Conservation (phyloP, 169 alveolate species). For the Plasmodium knowlesi region DNA sequence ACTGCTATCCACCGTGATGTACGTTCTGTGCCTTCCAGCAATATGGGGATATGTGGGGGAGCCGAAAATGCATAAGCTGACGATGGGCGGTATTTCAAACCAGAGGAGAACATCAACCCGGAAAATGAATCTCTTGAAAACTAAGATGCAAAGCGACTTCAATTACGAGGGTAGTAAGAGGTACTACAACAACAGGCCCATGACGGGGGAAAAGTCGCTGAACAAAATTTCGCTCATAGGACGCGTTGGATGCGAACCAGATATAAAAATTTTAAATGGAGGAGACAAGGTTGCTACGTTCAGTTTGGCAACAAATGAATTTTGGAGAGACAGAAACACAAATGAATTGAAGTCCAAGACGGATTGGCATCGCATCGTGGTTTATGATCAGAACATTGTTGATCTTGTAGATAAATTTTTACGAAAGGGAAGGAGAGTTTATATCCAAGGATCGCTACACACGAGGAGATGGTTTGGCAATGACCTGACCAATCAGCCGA, state of each 20-base stretch:
- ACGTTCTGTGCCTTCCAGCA: neutral
- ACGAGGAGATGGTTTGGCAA: constrained; percentile 74
- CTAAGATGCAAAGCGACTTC: constrained; percentile 25
- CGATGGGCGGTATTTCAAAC: neutral
- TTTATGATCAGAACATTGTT: constrained; percentile 70
- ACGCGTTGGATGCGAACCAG: constrained; percentile 78
- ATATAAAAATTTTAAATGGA: constrained; percentile 67
- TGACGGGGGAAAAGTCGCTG: constrained; percentile 51
- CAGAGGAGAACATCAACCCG: neutral
- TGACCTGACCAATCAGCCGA: constrained; percentile 64
- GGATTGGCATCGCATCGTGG: constrained; percentile 77
- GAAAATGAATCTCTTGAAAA: constrained; percentile 3
- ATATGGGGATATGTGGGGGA: constrained; percentile 36
- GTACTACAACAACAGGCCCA: constrained; percentile 17
- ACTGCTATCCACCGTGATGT: neutral
- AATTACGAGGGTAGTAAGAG: constrained; percentile 23
- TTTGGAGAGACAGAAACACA: constrained; percentile 77
- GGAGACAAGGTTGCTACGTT: constrained; percentile 79
- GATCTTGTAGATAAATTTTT: constrained; percentile 75
- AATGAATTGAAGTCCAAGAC: constrained; percentile 60
- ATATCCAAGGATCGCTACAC: constrained; percentile 74
- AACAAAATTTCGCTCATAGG: constrained; percentile 72
- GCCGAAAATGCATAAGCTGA: constrained; percentile 3
- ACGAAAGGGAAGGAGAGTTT: constrained; percentile 77
- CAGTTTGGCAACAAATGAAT: constrained; percentile 76